Evolutionary conservation across 441 rosid species (phyloP), one percentile per base, ranked within the genome.

Genomic region (Flueggea neowawraea): DNA sequence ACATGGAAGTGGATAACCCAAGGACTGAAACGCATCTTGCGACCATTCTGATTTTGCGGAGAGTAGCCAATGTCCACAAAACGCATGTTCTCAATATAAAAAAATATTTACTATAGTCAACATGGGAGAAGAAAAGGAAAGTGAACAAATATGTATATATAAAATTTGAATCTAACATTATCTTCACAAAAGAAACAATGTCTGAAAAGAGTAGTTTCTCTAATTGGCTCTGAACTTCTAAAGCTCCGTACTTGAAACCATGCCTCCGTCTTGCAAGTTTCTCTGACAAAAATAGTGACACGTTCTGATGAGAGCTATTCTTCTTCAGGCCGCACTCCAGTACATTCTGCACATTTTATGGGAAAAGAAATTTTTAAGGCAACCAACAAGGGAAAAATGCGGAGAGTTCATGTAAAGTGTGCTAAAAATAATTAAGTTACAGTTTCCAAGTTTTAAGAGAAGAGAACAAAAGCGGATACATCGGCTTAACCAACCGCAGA

Each of bases 1-100:
- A 92, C 64, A 72, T 90, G 95, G 62, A 92, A 92, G 73, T 90
- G 96, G 84, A 95, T 85, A 63, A 90, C 87, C 99, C 97, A 95
- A 45, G 94, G 90, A 78, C 87, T 77, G 65, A 74, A 68, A 12
- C 33, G 69, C 28, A 60, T 65, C 70, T 65, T 68, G 41, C 73
- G 61, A 49, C 69, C 55, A 16, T 68, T 57, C 54, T 67, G 82
- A 16, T 66, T 58, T 54, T 69, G 82, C 6, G 92, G 88, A 58
- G 92, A 75, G 76, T 73, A 88, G 67, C 99, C 85, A 74, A 68
- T 63, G 68, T 68, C 75, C 73, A 70, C 47, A 78, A 67, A 31
- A 31, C 16, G 14, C 62, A 72, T 43, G 65, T 3, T 4, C n/a
- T 66, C 48, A 75, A 59, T 68, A 62, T 44, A 54, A 48, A 31